Percentiles rank a stretch among this genome's conserved stretches.
Evolutionary conservation across 345 rosid genomes (phyloP).

Genomic region (Noccaea caerulescens): DNA sequence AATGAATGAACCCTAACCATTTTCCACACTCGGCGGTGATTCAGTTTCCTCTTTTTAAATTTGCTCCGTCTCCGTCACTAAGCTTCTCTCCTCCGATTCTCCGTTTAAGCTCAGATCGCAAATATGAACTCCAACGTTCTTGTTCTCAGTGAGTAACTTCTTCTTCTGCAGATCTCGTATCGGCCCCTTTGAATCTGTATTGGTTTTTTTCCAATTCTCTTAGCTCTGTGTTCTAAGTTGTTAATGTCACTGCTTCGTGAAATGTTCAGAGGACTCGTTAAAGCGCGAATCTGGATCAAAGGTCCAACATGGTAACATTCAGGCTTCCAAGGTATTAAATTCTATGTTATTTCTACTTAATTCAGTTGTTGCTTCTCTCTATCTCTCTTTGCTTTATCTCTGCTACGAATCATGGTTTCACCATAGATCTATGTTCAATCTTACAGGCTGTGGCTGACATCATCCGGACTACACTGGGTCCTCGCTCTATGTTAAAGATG

Average conservation of each 20-base stretch:
- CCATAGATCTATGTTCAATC: background rate
- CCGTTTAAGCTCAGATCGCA: slow-evolving; percentile 26
- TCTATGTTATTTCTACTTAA: background rate
- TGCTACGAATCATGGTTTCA: slow-evolving; percentile 34
- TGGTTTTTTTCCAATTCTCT: background rate
- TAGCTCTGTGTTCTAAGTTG: background rate
- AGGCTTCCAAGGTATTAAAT: slow-evolving; percentile 71
- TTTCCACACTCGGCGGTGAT: background rate
- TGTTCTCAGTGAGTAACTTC: slow-evolving; percentile 70
- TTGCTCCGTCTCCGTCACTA: slow-evolving; percentile 40
- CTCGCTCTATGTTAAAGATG: slow-evolving; percentile 97
- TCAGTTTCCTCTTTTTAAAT: slow-evolving; percentile 18
- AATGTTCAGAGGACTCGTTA: slow-evolving; percentile 81
- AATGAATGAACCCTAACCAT: slow-evolving; percentile 7
- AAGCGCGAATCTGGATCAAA: slow-evolving; percentile 94
- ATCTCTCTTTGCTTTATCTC: background rate
- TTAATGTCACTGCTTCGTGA: slow-evolving; percentile 3
- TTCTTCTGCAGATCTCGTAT: slow-evolving; percentile 1
- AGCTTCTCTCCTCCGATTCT: slow-evolving; percentile 24
- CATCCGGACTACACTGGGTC: slow-evolving; percentile 94
- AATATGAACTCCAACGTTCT: slow-evolving; percentile 79
- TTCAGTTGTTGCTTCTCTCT: background rate
- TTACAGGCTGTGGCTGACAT: slow-evolving; percentile 88
- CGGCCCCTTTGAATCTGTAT: slow-evolving; percentile 1
- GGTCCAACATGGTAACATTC: slow-evolving; percentile 90